Base-by-base conservation (phyloP, 2,329 filamentous ascomycete genomes). In the Botrytis galanthina region DNA sequence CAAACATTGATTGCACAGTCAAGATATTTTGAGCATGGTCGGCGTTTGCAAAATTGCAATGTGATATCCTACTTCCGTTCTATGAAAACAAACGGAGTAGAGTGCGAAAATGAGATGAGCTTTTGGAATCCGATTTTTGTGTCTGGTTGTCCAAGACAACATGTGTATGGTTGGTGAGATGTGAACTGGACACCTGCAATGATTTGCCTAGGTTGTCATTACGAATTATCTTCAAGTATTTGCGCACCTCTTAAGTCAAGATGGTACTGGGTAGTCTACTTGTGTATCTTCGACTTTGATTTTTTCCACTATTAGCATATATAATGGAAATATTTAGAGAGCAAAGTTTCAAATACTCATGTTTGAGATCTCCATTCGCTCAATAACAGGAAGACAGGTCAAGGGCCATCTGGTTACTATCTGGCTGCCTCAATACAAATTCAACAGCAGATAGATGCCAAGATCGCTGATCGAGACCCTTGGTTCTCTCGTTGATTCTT, bases 1-100 rank as follows among this genome's bases (percentile, higher is more conserved):
- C 29, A 68, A 46, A 61, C 62, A 57, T 35, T 71, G 63, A 72
- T 68, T 57, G 62, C 62, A 61, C 70, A 68, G 44, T 37, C 64
- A n/a, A 70, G n/a, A 70, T 66, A 61, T 20, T 35, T 68, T 48
- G 71, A 67, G 51, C 62, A 68, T 60, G 63, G 32, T 59, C 51
- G 37, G 62, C 51, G n/a, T 60, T 72, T 42, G 71, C 62, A 68
- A 72, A n/a, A 46, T 59, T 20, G 37, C 44, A 63, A 60, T 72
- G 70, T 67, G 51, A 72, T 72, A 51, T 51, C 26, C 51, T 42
- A 35, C 48, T 72, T 72, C 10, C 37, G 37, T 60, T 39, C 51
- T 61, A 32, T 72, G 32, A 60, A 20, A 57, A 60, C 42, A 48
- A 51, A 57, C 37, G 18, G 59, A 48, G 48, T 42, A 61, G 63